Evolutionary conservation across 164 flowering plant species (phyloP), one percentile per base, ranked within the genome.

Genomic region (Euptelea pleiosperma): DNA sequence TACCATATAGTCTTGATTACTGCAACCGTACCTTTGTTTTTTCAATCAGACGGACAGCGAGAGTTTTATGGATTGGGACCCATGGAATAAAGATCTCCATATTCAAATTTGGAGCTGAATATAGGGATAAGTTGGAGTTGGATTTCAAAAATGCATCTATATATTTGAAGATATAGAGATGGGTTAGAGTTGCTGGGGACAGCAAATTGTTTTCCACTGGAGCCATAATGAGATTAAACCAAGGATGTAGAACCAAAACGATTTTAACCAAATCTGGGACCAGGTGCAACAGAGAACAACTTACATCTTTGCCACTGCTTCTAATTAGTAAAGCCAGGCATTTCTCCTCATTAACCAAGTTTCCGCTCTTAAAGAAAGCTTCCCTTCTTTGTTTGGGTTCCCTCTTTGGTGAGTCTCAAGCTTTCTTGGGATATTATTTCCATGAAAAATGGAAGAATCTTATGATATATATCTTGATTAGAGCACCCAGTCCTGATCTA

Each of bases 401-500:
- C 29, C 15, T 30, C 24, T 18, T 51, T 4, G n/a, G 55, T 1
- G 25, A 31, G 55, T 51, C 15, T 24, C 18, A 44, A 43, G 39
- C n/a, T 54, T 24, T 37, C 44, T 54, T 44, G 30, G 18, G 4
- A 19, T 21, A 57, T n/a, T n/a, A n/a, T 11, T 21, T 30, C 10
- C 51, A 29, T 24, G n/a, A 39, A 43, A 57, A 29, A 43, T 21
- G 29, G 40, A 18, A 10, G 6, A 18, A 2, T 43, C 14, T 56
- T 58, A 28, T 8, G 48, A 33, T 25, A 47, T 11, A 25, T 54
- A 37, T 54, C 22, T 33, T 57, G 45, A 14, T 59, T 24, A 47
- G 4, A 28, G n/a, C 58, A 59, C 31, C 11, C 7, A 57, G 26
- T 40, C 44, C 46, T 34, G 18, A 44, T 44, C 12, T 41, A 11